Percentiles rank a stretch among this genome's conserved stretches.
These are phyloP conservation scores for Botryotinia globosa DNA, from an alignment of 2,329 filamentous ascomycete genomes.

Conservation along the genomic window DNA sequence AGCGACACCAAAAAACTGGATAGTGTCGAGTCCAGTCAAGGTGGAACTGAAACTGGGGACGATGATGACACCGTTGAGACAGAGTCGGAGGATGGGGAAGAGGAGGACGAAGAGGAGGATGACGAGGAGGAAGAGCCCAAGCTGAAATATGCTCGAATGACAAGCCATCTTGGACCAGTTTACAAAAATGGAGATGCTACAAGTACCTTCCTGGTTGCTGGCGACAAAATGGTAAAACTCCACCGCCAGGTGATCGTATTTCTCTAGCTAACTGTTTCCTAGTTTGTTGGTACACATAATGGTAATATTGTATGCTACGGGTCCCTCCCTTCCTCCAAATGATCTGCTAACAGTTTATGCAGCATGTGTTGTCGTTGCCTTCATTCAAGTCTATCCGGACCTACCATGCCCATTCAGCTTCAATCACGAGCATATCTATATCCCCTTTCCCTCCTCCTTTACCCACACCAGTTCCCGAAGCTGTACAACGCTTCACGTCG, in stretches of 20 bases:
- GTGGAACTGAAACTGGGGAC: slow-evolving; percentile 27
- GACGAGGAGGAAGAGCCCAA: slow-evolving; percentile 92
- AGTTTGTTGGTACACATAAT: slow-evolving; percentile 93
- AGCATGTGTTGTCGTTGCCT: slow-evolving; percentile 86
- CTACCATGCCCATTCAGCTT: slow-evolving; percentile 91
- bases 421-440: slow-evolving; percentile 83
- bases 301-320: slow-evolving; percentile 77
- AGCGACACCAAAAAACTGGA: slow-evolving; percentile 31
- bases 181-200: slow-evolving; percentile 96
- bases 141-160: slow-evolving; percentile 88
- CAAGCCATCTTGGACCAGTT: slow-evolving; percentile 71
- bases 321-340: slow-evolving; percentile 24
- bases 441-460: slow-evolving; percentile 76
- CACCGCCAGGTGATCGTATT: neutral
- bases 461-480: slow-evolving; percentile 40
- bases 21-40: slow-evolving; percentile 27
- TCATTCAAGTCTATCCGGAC: slow-evolving; percentile 76
- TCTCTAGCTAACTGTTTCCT: slow-evolving; percentile 39
- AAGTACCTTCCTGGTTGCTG: slow-evolving; percentile 82
- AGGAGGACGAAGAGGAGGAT: slow-evolving; percentile 60
- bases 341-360: slow-evolving; percentile 34
- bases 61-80: slow-evolving; percentile 38
- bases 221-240: slow-evolving; percentile 85
- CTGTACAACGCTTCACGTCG: slow-evolving; percentile 38
- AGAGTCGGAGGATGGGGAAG: slow-evolving; percentile 56